phyloP scores from a whole-genome alignment of 345 rosid species.

The Dovyalis caffra region DNA sequence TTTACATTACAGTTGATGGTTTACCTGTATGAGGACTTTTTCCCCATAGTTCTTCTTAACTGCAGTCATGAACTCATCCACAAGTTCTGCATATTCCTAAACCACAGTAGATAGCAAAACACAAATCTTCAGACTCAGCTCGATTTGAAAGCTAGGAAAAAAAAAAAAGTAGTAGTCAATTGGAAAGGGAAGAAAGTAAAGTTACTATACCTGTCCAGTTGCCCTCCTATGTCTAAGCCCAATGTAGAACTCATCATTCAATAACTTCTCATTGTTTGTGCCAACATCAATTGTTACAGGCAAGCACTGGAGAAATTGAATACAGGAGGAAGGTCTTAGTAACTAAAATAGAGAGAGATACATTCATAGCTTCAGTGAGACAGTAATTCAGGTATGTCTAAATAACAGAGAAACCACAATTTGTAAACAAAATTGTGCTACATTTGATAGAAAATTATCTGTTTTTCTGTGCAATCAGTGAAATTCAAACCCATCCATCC shows the following conservation, averaged over 20 bases:
- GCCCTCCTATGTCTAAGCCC: constrained; percentile 35
- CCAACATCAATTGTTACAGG: constrained; percentile 40
- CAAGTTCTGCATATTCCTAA: constrained; percentile 76
- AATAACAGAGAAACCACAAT: no score
- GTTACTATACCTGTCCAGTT: constrained; percentile 24
- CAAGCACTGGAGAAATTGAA: constrained; percentile 25
- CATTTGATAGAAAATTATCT: neutral
- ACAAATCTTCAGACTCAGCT: neutral
- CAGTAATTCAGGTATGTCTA: neutral
- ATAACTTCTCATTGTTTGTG: constrained; percentile 30
- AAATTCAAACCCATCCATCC: neutral
- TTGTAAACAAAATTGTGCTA: neutral
- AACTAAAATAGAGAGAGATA: neutral
- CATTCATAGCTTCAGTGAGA: neutral
- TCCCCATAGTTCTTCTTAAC: constrained; percentile 93
- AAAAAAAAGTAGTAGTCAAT: neutral
- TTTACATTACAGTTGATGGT: no score
- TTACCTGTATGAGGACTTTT: constrained; percentile 81
- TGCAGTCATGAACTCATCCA: constrained; percentile 84
- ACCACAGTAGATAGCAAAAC: constrained; percentile 1
- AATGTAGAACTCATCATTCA: constrained; percentile 37
- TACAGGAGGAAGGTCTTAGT: neutral
- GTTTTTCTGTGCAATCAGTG: no score
- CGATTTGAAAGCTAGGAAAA: neutral
- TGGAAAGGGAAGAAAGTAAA: neutral